These are phyloP conservation scores for Artomyces pyxidatus DNA, from an alignment of 768 basidiomycete species.

Conservation along the genomic window DNA sequence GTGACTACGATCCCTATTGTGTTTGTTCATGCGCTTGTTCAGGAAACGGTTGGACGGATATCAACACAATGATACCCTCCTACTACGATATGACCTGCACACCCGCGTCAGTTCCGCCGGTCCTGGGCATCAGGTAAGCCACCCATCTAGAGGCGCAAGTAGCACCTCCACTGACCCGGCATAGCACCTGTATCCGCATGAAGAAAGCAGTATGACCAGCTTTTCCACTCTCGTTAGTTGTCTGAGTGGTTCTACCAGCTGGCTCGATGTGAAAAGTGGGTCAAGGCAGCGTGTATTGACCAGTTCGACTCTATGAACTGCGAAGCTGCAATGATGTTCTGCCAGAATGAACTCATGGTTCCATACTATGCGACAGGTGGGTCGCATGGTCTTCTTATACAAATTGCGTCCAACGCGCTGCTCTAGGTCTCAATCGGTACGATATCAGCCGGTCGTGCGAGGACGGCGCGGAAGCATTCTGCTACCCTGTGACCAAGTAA, in stretches of 20 bases:
- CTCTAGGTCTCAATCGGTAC: constrained; percentile 49
- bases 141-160: no score
- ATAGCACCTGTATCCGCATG: constrained; percentile 34
- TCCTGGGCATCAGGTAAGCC: constrained; percentile 36
- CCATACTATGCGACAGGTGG: constrained; percentile 27
- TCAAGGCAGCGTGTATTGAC: constrained; percentile 33
- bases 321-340: constrained; percentile 32
- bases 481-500: constrained; percentile 48
- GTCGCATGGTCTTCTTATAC: constrained; percentile 12
- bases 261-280: constrained; percentile 36
- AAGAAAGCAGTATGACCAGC: constrained; percentile 30
- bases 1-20: no score
- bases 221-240: no score
- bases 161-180: no score
- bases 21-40: not conserved
- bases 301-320: constrained; percentile 37
- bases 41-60: constrained; percentile 42
- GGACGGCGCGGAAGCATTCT: constrained; percentile 36
- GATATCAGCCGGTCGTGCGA: constrained; percentile 60
- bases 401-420: constrained; percentile 25
- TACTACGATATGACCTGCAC: constrained; percentile 51
- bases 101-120: constrained; percentile 37
- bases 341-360: constrained; percentile 19
- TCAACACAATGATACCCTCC: constrained; percentile 28
- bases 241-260: no score